Percentiles rank a stretch among this genome's conserved stretches.
Evolutionary conservation across 371 early-diverging fungal species (phyloP).

Genomic region (Syncephalastrum sp.): DNA sequence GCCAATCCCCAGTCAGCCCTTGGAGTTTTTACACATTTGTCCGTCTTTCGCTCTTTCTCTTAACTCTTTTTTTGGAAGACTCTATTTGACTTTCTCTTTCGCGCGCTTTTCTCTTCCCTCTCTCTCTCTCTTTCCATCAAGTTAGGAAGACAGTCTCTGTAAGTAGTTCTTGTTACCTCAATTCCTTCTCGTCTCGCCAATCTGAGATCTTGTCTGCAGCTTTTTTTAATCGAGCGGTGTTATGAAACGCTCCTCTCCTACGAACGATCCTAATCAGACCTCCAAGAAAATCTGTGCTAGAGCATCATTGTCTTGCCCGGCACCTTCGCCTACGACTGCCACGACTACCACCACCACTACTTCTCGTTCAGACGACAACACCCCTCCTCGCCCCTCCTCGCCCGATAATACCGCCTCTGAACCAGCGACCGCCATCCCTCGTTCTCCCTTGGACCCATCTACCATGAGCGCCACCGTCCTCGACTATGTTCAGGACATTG

Average conservation of each 20-base stretch:
- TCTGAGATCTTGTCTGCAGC: too few species aligned
- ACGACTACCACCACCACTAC: slow-evolving; percentile 1
- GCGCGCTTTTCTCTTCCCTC: too few species aligned
- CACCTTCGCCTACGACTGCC: slow-evolving; percentile 2
- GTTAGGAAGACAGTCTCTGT: too few species aligned
- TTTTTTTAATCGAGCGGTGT: slow-evolving; percentile 18
- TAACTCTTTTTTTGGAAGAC: too few species aligned
- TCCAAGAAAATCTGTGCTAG: slow-evolving; percentile 27
- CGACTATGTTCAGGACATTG: slow-evolving; percentile 27
- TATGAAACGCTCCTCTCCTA: slow-evolving; percentile 42
- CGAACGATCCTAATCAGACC: slow-evolving; percentile 22
- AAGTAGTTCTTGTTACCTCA: too few species aligned
- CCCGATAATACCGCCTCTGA: slow-evolving; percentile 6
- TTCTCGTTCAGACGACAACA: slow-evolving; percentile 2
- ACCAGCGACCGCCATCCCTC: slow-evolving; percentile 1
- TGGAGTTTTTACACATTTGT: too few species aligned
- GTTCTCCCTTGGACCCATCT: too few species aligned
- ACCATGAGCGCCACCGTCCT: slow-evolving; percentile 16
- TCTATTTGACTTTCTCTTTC: too few species aligned
- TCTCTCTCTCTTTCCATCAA: too few species aligned
- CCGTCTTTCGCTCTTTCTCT: too few species aligned
- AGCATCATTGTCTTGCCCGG: slow-evolving; percentile 11
- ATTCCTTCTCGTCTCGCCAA: too few species aligned
- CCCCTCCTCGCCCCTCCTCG: slow-evolving; percentile 10
- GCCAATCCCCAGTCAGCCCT: too few species aligned